Base-by-base conservation (phyloP, 2,329 filamentous ascomycete species). In the Aspergillus puulaauensis region DNA sequence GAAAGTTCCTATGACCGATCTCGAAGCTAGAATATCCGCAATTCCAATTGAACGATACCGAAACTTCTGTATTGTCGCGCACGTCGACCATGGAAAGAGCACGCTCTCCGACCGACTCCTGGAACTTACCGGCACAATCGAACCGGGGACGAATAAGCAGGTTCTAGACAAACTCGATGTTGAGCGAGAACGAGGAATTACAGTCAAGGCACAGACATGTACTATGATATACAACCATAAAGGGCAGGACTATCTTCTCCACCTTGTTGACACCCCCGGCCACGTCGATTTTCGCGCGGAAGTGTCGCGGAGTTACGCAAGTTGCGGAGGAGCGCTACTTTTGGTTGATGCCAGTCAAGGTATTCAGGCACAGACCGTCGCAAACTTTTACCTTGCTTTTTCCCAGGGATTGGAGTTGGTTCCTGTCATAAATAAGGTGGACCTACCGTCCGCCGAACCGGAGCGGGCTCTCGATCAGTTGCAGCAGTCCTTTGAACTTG, bases 51-150 rank as follows among this genome's bases (percentile, higher is more conserved):
- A 82, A 39, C 75, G 80, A 39, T 83, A 84, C 69, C 89, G 95
- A 62, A 99, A 99, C 75, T 99, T 99, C 75, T 99, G 95, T 77
- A 98, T 99, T 69, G 93, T 99, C 52, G 95, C 95, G 9, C 95
- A 99, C 74, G 96, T 99, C 72, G 95, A 99, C 74, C 95, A 99
- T 86, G 95, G 95, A 69, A 99, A 99, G 77, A 96, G 90, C 72
- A 99, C 95, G 4, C 86, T 99, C 53, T 93, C 89, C 65, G 95
- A 99, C 70, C 89, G 95, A 3, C 80, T 99, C 54, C 84, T 99
- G 61, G 95, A 99, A 80, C 82, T 96, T 63, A 99, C 95, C 1
- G 93, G 95, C 19, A 98, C 93, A 6, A 98, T 99, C 63, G 80
- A 90, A 66, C 84, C 90, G 0, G 92, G 91, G 58, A 83, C 83